Evolutionary conservation across 2,329 filamentous ascomycete species (phyloP), one percentile per base, ranked within the genome.

Genomic region (Rugonectria rugulosa): DNA sequence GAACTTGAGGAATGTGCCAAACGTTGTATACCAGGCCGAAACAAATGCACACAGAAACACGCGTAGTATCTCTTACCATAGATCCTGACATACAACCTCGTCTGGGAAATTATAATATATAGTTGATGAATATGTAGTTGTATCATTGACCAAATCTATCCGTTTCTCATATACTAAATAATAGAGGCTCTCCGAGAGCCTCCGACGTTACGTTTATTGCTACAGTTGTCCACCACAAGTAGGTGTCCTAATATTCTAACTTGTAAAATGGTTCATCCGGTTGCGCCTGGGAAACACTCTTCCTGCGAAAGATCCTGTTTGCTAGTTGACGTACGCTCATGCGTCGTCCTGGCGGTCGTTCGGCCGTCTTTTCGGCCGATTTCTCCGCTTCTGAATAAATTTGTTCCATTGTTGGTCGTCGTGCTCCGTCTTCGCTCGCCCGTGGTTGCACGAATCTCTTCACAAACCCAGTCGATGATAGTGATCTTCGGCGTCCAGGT

Each of bases 271-370:
- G 37, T 43, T 68, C 61, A 44, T 68, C 66, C 46, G 50, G 55
- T 52, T 68, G 66, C 41, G 58, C 64, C 42, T 65, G 63, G 8
- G 66, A 68, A 53, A 65, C 67, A 40, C 64, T 66, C 45, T 62
- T 68, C 45, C 66, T 64, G 29, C 67, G 67, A 56, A 70, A 70
- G 27, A 70, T 61, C 21, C 57, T 69, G 21, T 70, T 67, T 34
- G 68, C 63, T 31, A 70, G 60, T 34, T 64, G 60, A 37, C 64
- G 63, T 37, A 70, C 56, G 37, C 67, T 69, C 42, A 68, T 57
- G 15, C 68, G 65, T 55, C 68, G 63, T 38, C 67, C 63, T 8
- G 61, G 52, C 15, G 60, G 49, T 20, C 56, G 47, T n/a, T 62
- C 57, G 36, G 43, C 52, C 29, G 53, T 23, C 29, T 62, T 68